Base-by-base conservation (phyloP, 169 alveolate genomes). In the Pseudocohnilembus persalinus region DNA sequence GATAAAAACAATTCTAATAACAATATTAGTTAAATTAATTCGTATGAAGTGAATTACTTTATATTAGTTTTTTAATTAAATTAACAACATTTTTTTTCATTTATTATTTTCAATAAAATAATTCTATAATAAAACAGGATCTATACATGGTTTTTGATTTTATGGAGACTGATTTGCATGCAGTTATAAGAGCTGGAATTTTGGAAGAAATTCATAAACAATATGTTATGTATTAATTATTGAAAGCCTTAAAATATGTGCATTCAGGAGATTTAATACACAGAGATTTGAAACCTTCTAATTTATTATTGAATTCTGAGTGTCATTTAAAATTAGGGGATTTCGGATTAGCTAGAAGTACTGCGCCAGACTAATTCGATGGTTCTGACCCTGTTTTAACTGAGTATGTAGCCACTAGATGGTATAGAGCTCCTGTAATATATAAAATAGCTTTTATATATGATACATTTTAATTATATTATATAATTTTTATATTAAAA, bases 131-230 rank as follows among this genome's bases (percentile, higher is more conserved):
- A 11, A 11, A 49, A 49, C 20, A 49, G 77, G 96, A 93, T 75
- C 74, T 93, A n/a, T 93, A 93, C 75, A 72, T 93, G 29, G 90
- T 93, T n/a, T 91, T 91, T 65, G 96, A 92, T 78, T 90, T 75
- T 34, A 86, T 91, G 92, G 96, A 93, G 80, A 87, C 94, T 31
- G 96, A 93, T 91, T 85, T 93, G 25, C 96, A 93, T 85, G 93
- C 94, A 11, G 94, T 93, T 34, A 93, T 93, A 76, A 85, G 95
- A 77, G 93, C 92, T 73, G 83, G 83, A 29, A 89, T 93, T 15
- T 85, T 93, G 29, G 94, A 91, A 85, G 95, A 91, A 31, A 84
- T 91, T 29, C 95, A 93, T 74, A 89, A 89, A 81, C 77, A 92
- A 82, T 93, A 86, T 85, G 90, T 93, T 26, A 92, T 86, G 25